A percentile compares a stretch with the other conserved stretches of the same genome.
Evolutionary conservation across 305 asterid species (phyloP).

Genomic region (Salvia sclarea): DNA sequence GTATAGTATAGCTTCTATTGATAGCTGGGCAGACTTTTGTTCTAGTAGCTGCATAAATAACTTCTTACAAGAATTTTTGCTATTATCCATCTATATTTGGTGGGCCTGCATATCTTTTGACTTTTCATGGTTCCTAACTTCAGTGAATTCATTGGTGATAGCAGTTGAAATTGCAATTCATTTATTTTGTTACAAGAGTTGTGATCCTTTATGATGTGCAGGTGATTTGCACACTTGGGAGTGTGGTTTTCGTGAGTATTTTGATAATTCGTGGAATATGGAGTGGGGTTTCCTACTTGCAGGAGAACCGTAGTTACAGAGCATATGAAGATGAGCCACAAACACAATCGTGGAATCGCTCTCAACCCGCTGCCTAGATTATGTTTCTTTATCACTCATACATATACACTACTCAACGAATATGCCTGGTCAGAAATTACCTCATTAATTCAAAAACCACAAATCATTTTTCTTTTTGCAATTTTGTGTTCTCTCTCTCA

Average conservation of each 20-base stretch:
- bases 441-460: not conserved
- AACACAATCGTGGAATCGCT: slow-evolving; percentile 56
- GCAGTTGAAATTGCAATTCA: no score
- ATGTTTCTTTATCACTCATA: not conserved
- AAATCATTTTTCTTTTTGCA: not conserved
- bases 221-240: slow-evolving; percentile 94
- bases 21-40: not conserved
- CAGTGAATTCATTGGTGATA: no score
- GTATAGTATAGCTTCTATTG: slow-evolving; percentile 9
- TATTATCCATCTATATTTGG: not conserved
- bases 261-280: slow-evolving; percentile 78
- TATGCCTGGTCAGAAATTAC: not conserved
- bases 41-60: not conserved
- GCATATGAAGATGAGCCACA: slow-evolving; percentile 65
- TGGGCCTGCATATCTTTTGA: not conserved
- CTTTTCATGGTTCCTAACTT: not conserved
- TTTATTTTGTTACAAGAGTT: no score
- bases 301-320: slow-evolving; percentile 56
- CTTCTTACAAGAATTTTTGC: not conserved
- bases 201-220: slow-evolving; percentile 39
- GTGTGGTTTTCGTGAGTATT: slow-evolving; percentile 69
- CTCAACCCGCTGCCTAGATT: slow-evolving; percentile 55
- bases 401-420: no score
- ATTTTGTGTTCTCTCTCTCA: no score
- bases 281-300: slow-evolving; percentile 75